These are phyloP conservation scores for Nemophila menziesii DNA, from an alignment of 257 asterid species.

Conservation along the genomic window DNA sequence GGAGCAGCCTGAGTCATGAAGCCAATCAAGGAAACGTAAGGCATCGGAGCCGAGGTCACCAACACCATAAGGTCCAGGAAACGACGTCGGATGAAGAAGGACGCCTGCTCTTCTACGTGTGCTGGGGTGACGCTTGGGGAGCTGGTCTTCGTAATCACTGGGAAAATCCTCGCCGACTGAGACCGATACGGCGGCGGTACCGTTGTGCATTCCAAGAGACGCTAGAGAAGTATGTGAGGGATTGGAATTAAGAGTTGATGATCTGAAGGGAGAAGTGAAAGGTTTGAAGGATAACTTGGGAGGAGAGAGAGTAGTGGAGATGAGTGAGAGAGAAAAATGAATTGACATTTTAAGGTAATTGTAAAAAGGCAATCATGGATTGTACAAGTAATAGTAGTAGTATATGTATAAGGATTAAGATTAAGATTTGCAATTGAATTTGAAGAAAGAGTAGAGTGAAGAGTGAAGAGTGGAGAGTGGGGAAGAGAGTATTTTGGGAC, in stretches of 20 bases:
- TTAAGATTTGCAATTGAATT: neutral
- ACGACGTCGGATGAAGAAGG: constrained; percentile 90
- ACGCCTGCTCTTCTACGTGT: constrained; percentile 81
- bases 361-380: constrained; percentile 23
- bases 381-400: neutral
- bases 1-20: constrained; percentile 80
- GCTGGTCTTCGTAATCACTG: constrained; percentile 51
- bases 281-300: neutral
- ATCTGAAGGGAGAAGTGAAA: neutral
- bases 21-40: constrained; percentile 81
- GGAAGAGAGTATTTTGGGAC: constrained; percentile 3
- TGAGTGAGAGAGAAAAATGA: constrained; percentile 12
- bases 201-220: constrained; percentile 20
- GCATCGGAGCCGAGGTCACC: constrained; percentile 91
- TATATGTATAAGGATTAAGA: neutral
- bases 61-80: constrained; percentile 84
- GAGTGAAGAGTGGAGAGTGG: constrained; percentile 4
- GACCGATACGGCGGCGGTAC: constrained; percentile 14
- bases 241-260: neutral
- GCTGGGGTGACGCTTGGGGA: constrained; percentile 34
- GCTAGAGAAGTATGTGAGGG: neutral
- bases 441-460: neutral
- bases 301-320: constrained; percentile 4
- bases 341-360: constrained; percentile 11
- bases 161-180: constrained; percentile 73